Base-by-base conservation (phyloP, 2,329 filamentous ascomycete species). In the Diatrype stigma region DNA sequence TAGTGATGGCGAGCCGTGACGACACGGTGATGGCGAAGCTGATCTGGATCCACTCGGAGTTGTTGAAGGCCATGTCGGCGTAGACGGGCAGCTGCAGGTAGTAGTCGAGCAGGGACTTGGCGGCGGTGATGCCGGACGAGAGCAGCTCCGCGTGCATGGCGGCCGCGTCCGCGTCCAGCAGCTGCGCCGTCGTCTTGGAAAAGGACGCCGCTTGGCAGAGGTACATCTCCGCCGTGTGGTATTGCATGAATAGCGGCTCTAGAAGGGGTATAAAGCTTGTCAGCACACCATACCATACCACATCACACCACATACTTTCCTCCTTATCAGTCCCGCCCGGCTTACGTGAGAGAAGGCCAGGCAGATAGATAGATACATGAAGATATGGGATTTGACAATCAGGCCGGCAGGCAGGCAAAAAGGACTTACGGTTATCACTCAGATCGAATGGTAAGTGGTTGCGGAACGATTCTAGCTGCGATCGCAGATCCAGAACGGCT, bases 11-110 rank as follows among this genome's bases (percentile, higher is more conserved):
- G 28, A 51, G 45, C 37, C 45, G n/a, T 3, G 37, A 16, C 14
- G 45, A 37, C 17, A 51, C 49, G 28, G 49, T 48, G n/a, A 51
- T 46, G 17, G 49, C 63, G 50, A 72, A 71, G 4, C 63, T 68
- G 16, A 71, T 48, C 51, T 73, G 70, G 2, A 73, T 60, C 69
- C 70, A 73, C 51, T 71, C 63, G 1, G 67, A 60, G 46, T 73
- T 71, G 34, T 66, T 71, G 17, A 72, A 62, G 1, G 58, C 57
- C 42, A 65, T 60, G 49, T 73, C 70, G 6, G 63, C 59, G 34
- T 63, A 62, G 4, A 63, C 56, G 3, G 69, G 69, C 1, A 73
- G 57, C 42, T 61, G 63, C 5, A 71, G 49, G 35, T 68, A 70
- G 11, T 64, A 52, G n/a, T 66, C 62, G 22, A 65, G 42, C 3